These are phyloP conservation scores for Aspergillus versicolor DNA, from an alignment of 2,329 filamentous ascomycete species.

Conservation along the genomic window DNA sequence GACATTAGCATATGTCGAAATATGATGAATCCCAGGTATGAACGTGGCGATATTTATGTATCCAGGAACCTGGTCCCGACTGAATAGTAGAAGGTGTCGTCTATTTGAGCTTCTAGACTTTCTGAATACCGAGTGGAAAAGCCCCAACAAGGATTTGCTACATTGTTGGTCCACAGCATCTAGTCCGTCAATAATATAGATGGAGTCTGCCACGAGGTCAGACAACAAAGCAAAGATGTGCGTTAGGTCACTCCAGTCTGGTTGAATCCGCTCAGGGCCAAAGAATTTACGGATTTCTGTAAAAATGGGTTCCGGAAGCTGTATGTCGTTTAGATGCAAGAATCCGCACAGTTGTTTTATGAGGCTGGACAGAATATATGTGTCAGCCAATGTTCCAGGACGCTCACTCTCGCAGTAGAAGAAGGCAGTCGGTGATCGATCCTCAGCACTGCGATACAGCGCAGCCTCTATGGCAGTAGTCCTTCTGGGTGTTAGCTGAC, in stretches of 20 bases:
- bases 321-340: background rate
- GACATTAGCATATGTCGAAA: constrained; percentile 20
- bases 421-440: constrained; percentile 11
- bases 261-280: constrained; percentile 12
- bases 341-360: constrained; percentile 20
- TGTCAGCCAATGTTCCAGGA: background rate
- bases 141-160: constrained; percentile 5
- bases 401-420: constrained; percentile 21
- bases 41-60: constrained; percentile 16
- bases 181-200: constrained; percentile 22
- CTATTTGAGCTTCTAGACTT: background rate
- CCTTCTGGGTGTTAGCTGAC: background rate
- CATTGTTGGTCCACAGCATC: constrained; percentile 14
- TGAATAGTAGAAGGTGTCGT: constrained; percentile 17
- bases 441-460: background rate
- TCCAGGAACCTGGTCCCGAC: constrained; percentile 23
- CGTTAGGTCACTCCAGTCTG: constrained; percentile 19
- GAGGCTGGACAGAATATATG: constrained; percentile 20
- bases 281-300: constrained; percentile 4
- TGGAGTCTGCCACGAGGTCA: constrained; percentile 8
- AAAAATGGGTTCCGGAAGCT: too few relatives aligned
- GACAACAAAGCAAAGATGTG: constrained; percentile 15
- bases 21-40: constrained; percentile 18
- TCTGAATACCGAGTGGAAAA: constrained; percentile 7
- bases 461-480: constrained; percentile 13